Evolutionary conservation across 2,329 filamentous ascomycete genomes (phyloP).

Genomic region (Paecilomyces formosus): DNA sequence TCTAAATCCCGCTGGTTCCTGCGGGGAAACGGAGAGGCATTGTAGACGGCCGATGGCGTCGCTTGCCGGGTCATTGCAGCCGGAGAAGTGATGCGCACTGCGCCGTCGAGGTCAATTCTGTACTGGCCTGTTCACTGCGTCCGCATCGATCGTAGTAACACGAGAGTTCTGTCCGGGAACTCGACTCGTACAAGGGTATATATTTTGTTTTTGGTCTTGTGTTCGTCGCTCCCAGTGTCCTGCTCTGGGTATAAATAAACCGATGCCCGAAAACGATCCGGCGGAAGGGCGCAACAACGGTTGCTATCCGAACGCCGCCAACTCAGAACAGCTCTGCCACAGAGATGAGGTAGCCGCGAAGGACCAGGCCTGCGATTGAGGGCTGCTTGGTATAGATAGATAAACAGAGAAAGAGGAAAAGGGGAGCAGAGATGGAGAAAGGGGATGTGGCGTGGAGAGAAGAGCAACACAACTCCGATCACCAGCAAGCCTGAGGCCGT

Average conservation of each 20-base stretch:
- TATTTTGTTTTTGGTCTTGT: neutral
- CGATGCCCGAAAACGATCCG: neutral
- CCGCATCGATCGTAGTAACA: neutral
- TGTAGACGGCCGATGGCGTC: neutral
- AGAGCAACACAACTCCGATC: neutral
- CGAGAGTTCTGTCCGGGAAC: neutral
- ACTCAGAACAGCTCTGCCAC: neutral
- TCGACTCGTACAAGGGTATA: neutral
- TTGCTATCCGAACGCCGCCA: neutral
- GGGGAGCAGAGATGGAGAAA: neutral
- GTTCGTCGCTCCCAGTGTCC: neutral
- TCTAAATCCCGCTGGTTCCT: conserved; percentile 7
- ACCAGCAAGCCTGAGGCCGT: neutral
- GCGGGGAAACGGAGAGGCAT: neutral
- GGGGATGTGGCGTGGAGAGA: neutral
- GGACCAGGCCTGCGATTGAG: neutral
- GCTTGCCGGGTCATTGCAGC: neutral
- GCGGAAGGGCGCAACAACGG: neutral
- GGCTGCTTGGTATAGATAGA: neutral
- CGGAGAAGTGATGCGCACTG: neutral
- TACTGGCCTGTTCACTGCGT: neutral
- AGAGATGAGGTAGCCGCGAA: neutral
- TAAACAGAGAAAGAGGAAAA: neutral
- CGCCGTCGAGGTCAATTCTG: neutral
- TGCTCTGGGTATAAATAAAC: neutral